These are phyloP conservation scores for Corniculantispora saksenae DNA, from an alignment of 2,329 filamentous ascomycete species.

Conservation along the genomic window DNA sequence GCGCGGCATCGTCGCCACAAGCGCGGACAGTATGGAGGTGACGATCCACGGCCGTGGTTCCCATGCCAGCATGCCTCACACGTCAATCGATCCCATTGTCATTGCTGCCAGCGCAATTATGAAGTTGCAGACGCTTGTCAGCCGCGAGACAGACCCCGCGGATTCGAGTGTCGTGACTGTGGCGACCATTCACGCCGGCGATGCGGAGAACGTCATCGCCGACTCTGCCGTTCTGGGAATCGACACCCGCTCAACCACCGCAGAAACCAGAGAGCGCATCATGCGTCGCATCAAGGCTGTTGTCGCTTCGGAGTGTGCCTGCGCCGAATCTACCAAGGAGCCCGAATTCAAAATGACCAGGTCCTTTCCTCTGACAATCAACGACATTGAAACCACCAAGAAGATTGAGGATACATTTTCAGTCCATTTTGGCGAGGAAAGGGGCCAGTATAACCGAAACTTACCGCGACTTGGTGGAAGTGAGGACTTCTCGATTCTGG, in stretches of 20 bases:
- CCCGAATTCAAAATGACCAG: slow-evolving; percentile 44
- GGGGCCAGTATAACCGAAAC: slow-evolving; percentile 36
- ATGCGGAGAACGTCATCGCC: slow-evolving; percentile 46
- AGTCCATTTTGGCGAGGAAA: slow-evolving; percentile 42
- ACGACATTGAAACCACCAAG: slow-evolving; percentile 47
- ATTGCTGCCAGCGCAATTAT: slow-evolving; percentile 44
- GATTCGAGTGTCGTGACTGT: slow-evolving; percentile 48
- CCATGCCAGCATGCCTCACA: slow-evolving; percentile 43
- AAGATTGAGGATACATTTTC: slow-evolving; percentile 45
- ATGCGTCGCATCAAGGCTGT: slow-evolving; percentile 40
- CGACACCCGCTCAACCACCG: slow-evolving; percentile 39
- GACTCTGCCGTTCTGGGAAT: slow-evolving; percentile 42
- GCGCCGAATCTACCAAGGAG: slow-evolving; percentile 43
- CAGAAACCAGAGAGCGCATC: slow-evolving; percentile 35
- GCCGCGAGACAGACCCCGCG: slow-evolving; percentile 31
- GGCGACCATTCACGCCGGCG: slow-evolving; percentile 43
- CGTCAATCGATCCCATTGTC: slow-evolving; percentile 47
- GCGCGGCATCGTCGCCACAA: slow-evolving; percentile 28
- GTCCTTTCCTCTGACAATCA: slow-evolving; percentile 51
- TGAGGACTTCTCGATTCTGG: slow-evolving; percentile 54
- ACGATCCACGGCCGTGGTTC: slow-evolving; percentile 41
- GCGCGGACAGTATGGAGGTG: slow-evolving; percentile 31
- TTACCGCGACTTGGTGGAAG: slow-evolving; percentile 45
- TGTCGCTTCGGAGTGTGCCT: slow-evolving; percentile 54
- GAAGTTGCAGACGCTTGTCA: slow-evolving; percentile 34